phyloP scores from a whole-genome alignment of 2,329 filamentous ascomycete genomes.

The Chaetomium olivaceum region DNA sequence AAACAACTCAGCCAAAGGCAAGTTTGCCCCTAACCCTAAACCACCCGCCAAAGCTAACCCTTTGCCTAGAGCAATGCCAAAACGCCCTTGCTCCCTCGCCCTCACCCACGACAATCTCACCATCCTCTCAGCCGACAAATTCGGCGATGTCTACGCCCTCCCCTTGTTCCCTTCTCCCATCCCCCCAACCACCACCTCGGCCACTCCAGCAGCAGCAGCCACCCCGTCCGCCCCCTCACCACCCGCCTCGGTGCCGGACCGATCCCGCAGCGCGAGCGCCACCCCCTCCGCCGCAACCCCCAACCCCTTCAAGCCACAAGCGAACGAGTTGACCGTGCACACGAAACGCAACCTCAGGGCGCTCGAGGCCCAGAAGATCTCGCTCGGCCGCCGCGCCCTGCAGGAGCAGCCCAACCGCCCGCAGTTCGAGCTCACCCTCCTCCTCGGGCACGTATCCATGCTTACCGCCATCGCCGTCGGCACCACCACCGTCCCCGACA shows the following conservation, averaged over 20 bases:
- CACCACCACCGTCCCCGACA: neutral
- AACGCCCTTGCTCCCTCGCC: slow-evolving; percentile 76
- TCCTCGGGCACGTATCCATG: slow-evolving; percentile 94
- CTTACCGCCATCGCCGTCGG: slow-evolving; percentile 68
- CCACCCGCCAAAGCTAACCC: slow-evolving; percentile 11
- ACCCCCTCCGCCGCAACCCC: slow-evolving; percentile 34
- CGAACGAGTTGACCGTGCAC: slow-evolving; percentile 63
- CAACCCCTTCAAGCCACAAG: slow-evolving; percentile 49
- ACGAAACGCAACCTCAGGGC: slow-evolving; percentile 63
- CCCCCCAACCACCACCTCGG: slow-evolving; percentile 27
- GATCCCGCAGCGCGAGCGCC: slow-evolving; percentile 29
- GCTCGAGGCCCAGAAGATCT: slow-evolving; percentile 58
- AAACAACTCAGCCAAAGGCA: slow-evolving; percentile 72
- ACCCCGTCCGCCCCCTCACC: slow-evolving; percentile 22
- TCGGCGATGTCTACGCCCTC: slow-evolving; percentile 90
- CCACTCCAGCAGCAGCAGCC: slow-evolving; percentile 26
- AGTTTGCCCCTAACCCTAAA: slow-evolving; percentile 14
- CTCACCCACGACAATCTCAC: slow-evolving; percentile 69
- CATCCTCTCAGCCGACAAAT: slow-evolving; percentile 88
- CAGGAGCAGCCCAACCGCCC: slow-evolving; percentile 14
- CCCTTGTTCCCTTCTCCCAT: slow-evolving; percentile 60
- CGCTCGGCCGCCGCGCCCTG: slow-evolving; percentile 33
- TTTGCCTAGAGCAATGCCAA: slow-evolving; percentile 72
- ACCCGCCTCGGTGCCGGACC: slow-evolving; percentile 1
- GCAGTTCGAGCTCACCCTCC: slow-evolving; percentile 71